Base-by-base conservation (phyloP, 2,329 filamentous ascomycete species). In the Aspergillus versicolor region DNA sequence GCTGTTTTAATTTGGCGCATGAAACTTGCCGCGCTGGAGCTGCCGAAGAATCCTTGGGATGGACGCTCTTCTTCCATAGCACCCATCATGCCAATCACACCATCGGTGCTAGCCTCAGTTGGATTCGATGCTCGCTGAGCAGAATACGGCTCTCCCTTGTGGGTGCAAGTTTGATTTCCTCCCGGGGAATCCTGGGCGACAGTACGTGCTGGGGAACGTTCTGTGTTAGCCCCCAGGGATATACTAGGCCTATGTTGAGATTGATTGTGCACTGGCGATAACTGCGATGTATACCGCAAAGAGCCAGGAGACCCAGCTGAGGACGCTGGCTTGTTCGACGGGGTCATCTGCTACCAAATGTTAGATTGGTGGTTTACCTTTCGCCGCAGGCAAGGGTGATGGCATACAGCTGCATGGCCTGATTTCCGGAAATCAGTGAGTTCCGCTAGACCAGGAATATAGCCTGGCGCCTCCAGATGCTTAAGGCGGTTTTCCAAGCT, bases 11-110 rank as follows among this genome's bases (percentile, higher is more conserved):
- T 79, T 53, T 80, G 77, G 1, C 72, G 72, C 27, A 79, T 80
- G 47, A 81, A 81, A 2, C 77, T 77, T 0, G 77, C 77, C 0
- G 77, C 76, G 55, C 79, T 80, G 15, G 77, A 80, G 58, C 73
- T 79, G 0, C 78, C 78, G 54, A 80, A 81, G 57, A 78, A 79
- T 17, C 78, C 78, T 13, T 75, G 70, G 0, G 70, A 77, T 21
- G 63, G 61, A 11, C 65, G 73, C 0, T 74, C 77, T 53, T 79
- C 76, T 24, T 78, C 77, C 3, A 77, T 67, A 1, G 79, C 71
- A 0, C 75, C 75, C 6, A 77, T 79, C 75, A 81, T 80, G 2
- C 78, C 79, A 58, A 79, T 76, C 3, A 72, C 74, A 0, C 75
- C 74, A 3, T 73, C 70, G 17, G 30, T 41, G 7, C 49, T 27